Percentiles rank a stretch among this genome's conserved stretches.
Conservation (phyloP, 148 eudicot genomes). For the Camellia lanceoleosa region DNA sequence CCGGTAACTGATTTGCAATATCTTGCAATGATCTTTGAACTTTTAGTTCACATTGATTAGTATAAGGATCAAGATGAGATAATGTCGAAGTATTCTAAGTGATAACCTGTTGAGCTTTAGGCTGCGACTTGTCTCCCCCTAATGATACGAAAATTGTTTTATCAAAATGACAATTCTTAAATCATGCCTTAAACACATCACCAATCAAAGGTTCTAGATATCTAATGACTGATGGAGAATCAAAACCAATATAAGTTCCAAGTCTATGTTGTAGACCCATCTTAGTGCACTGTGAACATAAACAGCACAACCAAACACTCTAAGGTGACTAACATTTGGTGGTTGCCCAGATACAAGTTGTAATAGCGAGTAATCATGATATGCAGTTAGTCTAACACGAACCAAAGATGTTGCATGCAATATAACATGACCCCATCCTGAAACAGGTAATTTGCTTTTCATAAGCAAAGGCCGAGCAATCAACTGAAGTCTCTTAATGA, state of each 20-base stretch:
- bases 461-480: background rate
- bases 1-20: background rate
- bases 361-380: background rate
- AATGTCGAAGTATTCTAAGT: background rate
- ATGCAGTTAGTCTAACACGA: background rate
- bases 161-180: constrained; percentile 5
- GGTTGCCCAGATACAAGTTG: background rate
- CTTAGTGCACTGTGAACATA: background rate
- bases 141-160: background rate
- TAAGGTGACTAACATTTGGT: background rate
- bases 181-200: background rate
- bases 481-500: background rate
- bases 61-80: background rate
- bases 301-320: background rate
- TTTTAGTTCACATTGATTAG: background rate
- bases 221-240: constrained; percentile 2
- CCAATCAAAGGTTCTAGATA: background rate
- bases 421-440: background rate
- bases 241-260: constrained; percentile 8
- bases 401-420: background rate
- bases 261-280: background rate
- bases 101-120: background rate
- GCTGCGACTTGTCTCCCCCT: background rate
- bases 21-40: background rate
- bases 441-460: background rate